Conservation (phyloP, 1,139 yeast genomes). For the Lodderomyces parapsilosis region DNA sequence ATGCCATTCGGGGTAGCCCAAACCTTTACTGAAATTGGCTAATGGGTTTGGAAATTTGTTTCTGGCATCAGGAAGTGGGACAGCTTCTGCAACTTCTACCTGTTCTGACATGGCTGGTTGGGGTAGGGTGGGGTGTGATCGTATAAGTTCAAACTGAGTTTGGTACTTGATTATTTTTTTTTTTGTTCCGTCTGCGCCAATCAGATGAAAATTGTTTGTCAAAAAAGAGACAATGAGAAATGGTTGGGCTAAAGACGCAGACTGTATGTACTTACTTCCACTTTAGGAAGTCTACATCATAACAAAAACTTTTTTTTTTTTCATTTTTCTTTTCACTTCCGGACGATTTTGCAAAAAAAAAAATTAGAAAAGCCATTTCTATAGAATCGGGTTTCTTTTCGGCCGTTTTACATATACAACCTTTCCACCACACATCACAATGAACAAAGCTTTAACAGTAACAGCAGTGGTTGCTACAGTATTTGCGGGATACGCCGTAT, state of each 20-base stretch:
- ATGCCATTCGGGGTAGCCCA: slow-evolving; percentile 45
- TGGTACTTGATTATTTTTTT: background rate
- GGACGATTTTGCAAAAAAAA: background rate
- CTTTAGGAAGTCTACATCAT: slow-evolving; percentile 8
- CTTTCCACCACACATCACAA: slow-evolving; percentile 13
- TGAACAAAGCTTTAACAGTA: slow-evolving; percentile 46
- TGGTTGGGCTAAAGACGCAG: background rate
- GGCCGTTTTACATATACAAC: too few relatives aligned
- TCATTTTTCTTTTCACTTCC: background rate
- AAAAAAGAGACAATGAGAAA: slow-evolving; percentile 5
- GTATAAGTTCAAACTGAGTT: too few relatives aligned
- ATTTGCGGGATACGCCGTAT: slow-evolving; percentile 71
- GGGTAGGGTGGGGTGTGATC: background rate
- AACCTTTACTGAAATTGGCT: slow-evolving; percentile 38
- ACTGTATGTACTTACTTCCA: background rate
- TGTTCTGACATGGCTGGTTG: slow-evolving; percentile 13
- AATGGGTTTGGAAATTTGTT: slow-evolving; percentile 46
- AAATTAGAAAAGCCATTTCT: background rate
- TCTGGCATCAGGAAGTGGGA: slow-evolving; percentile 34
- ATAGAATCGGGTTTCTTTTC: background rate
- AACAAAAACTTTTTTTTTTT: background rate
- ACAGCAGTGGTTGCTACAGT: slow-evolving; percentile 57
- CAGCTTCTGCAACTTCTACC: slow-evolving; percentile 9
- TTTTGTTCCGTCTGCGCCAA: slow-evolving; percentile 11
- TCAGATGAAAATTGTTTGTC: slow-evolving; percentile 10